A percentile compares a stretch with the other conserved stretches of the same genome.
These are phyloP conservation scores for Berberis vulgaris DNA, from an alignment of 164 flowering plant species.

Conservation along the genomic window DNA sequence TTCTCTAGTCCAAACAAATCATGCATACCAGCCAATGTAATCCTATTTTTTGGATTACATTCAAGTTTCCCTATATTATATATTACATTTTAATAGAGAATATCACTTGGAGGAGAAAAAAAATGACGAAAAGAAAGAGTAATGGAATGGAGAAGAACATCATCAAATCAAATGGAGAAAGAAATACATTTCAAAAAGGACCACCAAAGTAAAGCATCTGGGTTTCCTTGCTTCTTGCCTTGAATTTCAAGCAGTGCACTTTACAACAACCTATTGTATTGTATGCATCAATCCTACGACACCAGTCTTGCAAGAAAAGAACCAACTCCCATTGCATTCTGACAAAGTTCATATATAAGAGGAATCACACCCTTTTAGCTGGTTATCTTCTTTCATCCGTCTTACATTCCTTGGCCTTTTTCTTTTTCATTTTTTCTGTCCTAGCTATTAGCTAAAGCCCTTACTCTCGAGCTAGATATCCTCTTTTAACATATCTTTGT, in stretches of 20 bases:
- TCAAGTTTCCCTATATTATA: too few species aligned
- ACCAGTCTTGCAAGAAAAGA: slow-evolving; percentile 17
- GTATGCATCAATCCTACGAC: neutral
- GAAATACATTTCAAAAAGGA: neutral
- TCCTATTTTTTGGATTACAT: too few species aligned
- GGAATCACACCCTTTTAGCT: slow-evolving; percentile 1
- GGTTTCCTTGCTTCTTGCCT: slow-evolving; percentile 11
- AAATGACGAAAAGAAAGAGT: too few species aligned
- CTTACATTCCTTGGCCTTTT: too few species aligned
- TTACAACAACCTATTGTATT: slow-evolving; percentile 8
- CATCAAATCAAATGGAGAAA: too few species aligned
- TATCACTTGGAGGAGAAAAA: too few species aligned
- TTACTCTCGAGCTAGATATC: neutral
- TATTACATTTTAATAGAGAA: too few species aligned
- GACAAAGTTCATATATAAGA: slow-evolving; percentile 1
- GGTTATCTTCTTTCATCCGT: neutral
- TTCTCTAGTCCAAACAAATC: too few species aligned
- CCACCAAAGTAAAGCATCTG: neutral
- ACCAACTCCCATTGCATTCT: slow-evolving; percentile 3
- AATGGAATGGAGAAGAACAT: too few species aligned
- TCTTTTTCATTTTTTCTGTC: too few species aligned
- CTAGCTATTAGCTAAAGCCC: neutral
- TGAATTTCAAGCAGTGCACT: slow-evolving; percentile 15
- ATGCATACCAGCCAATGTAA: too few species aligned
- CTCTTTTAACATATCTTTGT: neutral